Base-by-base conservation (phyloP, 2,329 filamentous ascomycete species). In the Pestalotiopsis fici region DNA sequence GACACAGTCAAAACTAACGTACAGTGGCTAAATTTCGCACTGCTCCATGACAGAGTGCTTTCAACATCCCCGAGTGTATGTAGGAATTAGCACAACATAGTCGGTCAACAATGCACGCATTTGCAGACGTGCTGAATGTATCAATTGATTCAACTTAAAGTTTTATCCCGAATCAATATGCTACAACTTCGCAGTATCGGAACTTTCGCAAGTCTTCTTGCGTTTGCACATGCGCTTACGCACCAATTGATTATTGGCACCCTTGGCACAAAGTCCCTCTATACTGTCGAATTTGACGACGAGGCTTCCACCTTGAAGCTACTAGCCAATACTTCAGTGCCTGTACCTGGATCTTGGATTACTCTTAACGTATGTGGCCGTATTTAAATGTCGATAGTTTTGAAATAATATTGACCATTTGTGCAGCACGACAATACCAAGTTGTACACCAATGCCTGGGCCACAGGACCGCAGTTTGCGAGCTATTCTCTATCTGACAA, bases 371-470 rank as follows among this genome's bases (percentile, higher is more conserved):
- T 75, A 67, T 72, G 72, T 61, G 54, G 59, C 11, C n/a, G n/a
- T n/a, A n/a, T n/a, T n/a, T n/a, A n/a, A n/a, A n/a, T n/a, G n/a
- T n/a, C n/a, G n/a, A n/a, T n/a, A n/a, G n/a, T n/a, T n/a, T n/a
- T n/a, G n/a, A n/a, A n/a, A n/a, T n/a, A n/a, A n/a, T n/a, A 31
- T 47, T 63, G 27, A 55, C 27, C 35, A 37, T 66, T n/a, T 59
- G n/a, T n/a, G n/a, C n/a, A 77, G 75, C 74, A 77, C 59, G 75
- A 77, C 68, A 75, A 74, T 55, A 77, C 71, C 50, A 75, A 73
- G 55, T 62, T 78, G 1, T 78, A 78, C 60, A 72, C 74, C 11
- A 78, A 74, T 2, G 70, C 72, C 59, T 76, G 23, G 13, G 56
- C 0, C 69, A 70, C 2, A 25, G 27, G 2, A 18, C 56, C 56